Conservation (phyloP, 192 early-diverging fungal genomes). For the Globomyces pollinis-pini region DNA sequence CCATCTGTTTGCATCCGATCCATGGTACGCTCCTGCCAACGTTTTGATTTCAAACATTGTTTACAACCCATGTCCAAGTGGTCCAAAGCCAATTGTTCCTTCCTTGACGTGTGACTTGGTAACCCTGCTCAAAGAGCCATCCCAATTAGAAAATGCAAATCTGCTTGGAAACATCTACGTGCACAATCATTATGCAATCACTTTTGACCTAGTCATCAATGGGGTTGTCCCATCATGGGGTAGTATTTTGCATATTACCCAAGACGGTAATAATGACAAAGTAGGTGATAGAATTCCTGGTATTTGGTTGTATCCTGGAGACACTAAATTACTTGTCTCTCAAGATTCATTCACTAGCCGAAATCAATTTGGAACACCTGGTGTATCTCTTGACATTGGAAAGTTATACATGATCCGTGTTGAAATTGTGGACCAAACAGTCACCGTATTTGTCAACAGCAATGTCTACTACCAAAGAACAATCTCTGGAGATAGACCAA, state of each 20-base stretch:
- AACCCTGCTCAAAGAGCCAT: no score
- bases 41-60: not conserved
- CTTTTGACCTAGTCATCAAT: no score
- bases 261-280: not conserved
- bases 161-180: no score
- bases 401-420: not conserved
- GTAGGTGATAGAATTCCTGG: not conserved
- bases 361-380: conserved; percentile 1
- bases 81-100: no score
- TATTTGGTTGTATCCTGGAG: not conserved
- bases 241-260: not conserved
- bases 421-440: not conserved
- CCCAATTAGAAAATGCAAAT: no score
- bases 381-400: not conserved
- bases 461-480: not conserved
- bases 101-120: no score
- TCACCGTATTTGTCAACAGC: not conserved
- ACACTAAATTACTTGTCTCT: not conserved
- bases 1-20: not conserved
- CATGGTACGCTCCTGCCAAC: conserved; percentile 1
- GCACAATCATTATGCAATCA: no score
- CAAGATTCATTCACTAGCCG: no score
- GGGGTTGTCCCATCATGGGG: not conserved
- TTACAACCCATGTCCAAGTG: no score
- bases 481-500: not conserved